A percentile compares a stretch with the other conserved stretches of the same genome.
These are phyloP conservation scores for Kluyveromyces lactis DNA, from an alignment of 805 yeast genomes.

Conservation along the genomic window DNA sequence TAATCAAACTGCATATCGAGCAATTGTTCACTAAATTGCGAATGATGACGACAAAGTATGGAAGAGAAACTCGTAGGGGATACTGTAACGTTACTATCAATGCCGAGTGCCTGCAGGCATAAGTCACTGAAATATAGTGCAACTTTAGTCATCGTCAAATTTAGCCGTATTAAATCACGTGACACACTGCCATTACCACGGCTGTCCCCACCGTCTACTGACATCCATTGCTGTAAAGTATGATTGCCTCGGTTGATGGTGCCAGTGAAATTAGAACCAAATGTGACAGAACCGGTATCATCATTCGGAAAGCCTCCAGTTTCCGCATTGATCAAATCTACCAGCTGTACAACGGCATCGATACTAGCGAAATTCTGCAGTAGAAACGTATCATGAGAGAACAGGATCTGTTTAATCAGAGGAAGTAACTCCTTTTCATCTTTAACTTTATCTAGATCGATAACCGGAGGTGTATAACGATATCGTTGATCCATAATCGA, in stretches of 20 bases:
- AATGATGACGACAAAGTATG: slow-evolving; percentile 17
- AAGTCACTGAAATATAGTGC: slow-evolving; percentile 16
- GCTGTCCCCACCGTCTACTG: background rate
- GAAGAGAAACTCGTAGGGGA: slow-evolving; percentile 6
- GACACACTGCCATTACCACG: background rate
- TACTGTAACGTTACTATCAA: no score
- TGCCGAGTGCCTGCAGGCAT: slow-evolving; percentile 9
- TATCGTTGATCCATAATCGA: background rate
- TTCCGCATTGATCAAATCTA: no score
- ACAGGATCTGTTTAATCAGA: slow-evolving; percentile 15
- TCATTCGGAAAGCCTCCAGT: no score
- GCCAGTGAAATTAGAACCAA: background rate
- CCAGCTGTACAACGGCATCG: slow-evolving; percentile 11
- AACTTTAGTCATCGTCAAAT: slow-evolving; percentile 12
- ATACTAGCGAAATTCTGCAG: slow-evolving; percentile 26
- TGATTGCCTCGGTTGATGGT: background rate
- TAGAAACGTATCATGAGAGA: slow-evolving; percentile 20
- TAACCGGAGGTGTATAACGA: slow-evolving; percentile 5
- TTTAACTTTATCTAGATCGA: slow-evolving; percentile 20
- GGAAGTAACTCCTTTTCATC: slow-evolving; percentile 21
- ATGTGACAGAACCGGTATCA: no score
- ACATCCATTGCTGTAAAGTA: background rate
- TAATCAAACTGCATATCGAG: slow-evolving; percentile 9
- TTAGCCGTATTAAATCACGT: background rate
- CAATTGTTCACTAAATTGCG: slow-evolving; percentile 8